Percentiles rank a stretch among this genome's conserved stretches.
Conservation (phyloP, 164 flowering plant species). For the Annona squamosa region DNA sequence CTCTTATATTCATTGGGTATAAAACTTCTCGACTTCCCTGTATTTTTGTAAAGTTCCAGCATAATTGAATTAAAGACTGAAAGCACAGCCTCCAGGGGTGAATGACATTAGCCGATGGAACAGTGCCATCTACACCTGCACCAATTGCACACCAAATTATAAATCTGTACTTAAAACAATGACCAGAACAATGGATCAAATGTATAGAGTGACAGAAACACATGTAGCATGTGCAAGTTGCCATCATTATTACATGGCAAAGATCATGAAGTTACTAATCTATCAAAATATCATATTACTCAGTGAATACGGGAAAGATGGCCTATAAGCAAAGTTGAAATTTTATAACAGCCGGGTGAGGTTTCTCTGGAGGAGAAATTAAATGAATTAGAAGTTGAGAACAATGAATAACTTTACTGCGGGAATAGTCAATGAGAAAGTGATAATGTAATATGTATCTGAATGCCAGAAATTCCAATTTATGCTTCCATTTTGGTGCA, state of each 20-base stretch:
- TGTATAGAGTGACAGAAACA: not conserved
- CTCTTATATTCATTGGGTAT: slow-evolving; percentile 30
- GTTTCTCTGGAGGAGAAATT: not conserved
- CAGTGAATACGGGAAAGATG: not conserved
- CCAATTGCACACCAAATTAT: not conserved
- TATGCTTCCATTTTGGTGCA: not conserved
- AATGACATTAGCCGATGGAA: slow-evolving; percentile 3
- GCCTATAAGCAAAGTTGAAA: not conserved
- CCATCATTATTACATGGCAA: not conserved
- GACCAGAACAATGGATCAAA: not conserved
- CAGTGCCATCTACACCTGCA: slow-evolving; percentile 10
- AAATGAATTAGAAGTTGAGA: not conserved
- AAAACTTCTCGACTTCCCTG: slow-evolving; percentile 8
- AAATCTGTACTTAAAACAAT: not conserved
- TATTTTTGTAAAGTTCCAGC: slow-evolving; percentile 18
- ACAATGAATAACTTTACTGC: not conserved
- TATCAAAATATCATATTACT: not conserved
- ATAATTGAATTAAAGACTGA: slow-evolving; percentile 16
- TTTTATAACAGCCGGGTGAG: not conserved
- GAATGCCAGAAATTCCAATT: not conserved
- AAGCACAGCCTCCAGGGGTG: not conserved
- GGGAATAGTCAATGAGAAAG: too few species aligned
- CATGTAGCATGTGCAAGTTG: not conserved
- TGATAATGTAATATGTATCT: too few species aligned
- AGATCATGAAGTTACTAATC: not conserved